phyloP scores from a whole-genome alignment of 371 early-diverging fungal genomes.

The Neoconidiobolus thromboides region DNA sequence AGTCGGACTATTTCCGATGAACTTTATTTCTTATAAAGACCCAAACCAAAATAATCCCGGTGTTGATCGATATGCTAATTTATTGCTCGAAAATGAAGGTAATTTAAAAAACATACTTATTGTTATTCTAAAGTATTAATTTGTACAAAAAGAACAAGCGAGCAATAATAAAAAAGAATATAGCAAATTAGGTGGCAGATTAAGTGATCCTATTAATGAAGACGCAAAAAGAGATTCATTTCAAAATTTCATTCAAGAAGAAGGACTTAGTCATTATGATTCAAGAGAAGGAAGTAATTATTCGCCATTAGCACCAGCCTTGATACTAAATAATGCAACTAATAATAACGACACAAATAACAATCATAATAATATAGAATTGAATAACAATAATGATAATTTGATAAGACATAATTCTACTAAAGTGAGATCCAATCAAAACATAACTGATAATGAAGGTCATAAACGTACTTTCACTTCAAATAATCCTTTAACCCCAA shows the following conservation, averaged over 20 bases:
- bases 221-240: not conserved
- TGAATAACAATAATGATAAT: too few relatives aligned
- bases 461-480: not conserved
- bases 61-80: slow-evolving; percentile 2
- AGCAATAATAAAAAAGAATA: too few relatives aligned
- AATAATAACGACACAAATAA: not conserved
- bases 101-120: not conserved
- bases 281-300: not conserved
- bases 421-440: too few relatives aligned
- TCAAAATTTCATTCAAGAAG: too few relatives aligned
- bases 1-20: slow-evolving; percentile 46
- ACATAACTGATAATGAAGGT: not conserved
- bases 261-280: not conserved
- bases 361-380: not conserved
- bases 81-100: not conserved
- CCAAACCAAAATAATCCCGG: not conserved
- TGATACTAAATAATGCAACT: not conserved
- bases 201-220: not conserved
- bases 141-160: not conserved
- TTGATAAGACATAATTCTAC: too few relatives aligned
- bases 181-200: not conserved
- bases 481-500: not conserved
- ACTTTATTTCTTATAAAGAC: slow-evolving; percentile 25
- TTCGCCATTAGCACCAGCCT: not conserved
- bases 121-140: not conserved